Evolutionary conservation across 306 rosid species (phyloP), one percentile per base, ranked within the genome.

Genomic region (Glycine soja): DNA sequence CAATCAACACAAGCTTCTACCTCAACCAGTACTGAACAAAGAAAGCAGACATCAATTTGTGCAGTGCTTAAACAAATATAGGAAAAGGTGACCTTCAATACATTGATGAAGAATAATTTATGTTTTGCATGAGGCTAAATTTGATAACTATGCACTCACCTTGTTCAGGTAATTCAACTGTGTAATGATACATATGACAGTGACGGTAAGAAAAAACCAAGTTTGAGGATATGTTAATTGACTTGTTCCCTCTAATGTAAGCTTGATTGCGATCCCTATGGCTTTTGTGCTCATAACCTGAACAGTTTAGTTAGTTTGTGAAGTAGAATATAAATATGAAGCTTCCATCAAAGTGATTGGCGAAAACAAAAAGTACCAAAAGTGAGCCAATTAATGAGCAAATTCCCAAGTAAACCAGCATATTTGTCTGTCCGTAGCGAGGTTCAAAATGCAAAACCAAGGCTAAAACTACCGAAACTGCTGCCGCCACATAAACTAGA

Each of bases 241-340:
- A 81, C 89, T 90, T 15, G 85, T 83, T 51, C 97, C 75, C 11
- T 90, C 97, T 45, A 90, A 73, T 12, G 97, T 90, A 90, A 64
- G 70, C 70, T 64, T 64, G 70, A 64, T 84, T 30, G 95, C 97
- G 78, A 90, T 92, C 76, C 97, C 97, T 82, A 92, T 89, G 82
- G 97, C 95, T 88, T 92, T 92, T 82, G 91, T 88, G 90, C 97
- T 92, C 72, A 92, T 88, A 75, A 92, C 95, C 97, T 92, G 70
- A 38, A 14, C 7, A 64, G 7, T 36, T 36, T 64, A 36, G 48
- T 76, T 40, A 83, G 40, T 63, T 45, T n/a, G 79, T 50, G 66
- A 72, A 24, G 50, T 1, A 52, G 8, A 56, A 16, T 14, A 24
- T 24, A 24, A 80, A 80, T 14, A 76, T 42, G 36, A 65, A 81